Conservation (phyloP, 139 green algal genomes). For the Raphidocelis subcapitata region DNA sequence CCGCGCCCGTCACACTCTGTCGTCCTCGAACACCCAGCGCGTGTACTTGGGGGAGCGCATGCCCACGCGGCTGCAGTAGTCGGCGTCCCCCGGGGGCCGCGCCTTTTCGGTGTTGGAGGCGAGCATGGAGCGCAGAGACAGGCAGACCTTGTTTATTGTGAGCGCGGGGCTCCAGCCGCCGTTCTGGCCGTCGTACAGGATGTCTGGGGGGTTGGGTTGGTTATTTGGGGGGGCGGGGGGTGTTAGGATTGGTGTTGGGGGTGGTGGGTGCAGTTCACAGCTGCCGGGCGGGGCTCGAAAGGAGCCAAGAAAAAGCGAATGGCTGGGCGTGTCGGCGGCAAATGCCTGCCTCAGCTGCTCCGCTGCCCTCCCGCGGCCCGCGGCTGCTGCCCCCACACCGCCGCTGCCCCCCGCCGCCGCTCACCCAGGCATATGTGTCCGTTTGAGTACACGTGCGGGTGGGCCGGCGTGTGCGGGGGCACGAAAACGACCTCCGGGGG, state of each 20-base stretch:
- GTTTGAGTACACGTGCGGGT: constrained; percentile 91
- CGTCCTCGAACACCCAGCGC: constrained; percentile 73
- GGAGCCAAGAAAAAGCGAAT: too few species aligned
- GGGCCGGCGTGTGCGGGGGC: constrained; percentile 55
- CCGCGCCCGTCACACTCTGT: constrained; percentile 63
- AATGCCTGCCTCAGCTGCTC: too few species aligned
- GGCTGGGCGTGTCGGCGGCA: too few species aligned
- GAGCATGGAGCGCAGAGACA: constrained; percentile 85
- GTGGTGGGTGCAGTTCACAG: background rate
- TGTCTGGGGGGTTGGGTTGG: constrained; percentile 83
- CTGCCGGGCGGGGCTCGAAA: too few species aligned
- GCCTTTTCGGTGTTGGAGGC: constrained; percentile 75
- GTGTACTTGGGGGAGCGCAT: constrained; percentile 71
- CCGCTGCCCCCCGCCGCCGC: too few species aligned
- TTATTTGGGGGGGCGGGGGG: background rate
- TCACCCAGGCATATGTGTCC: constrained; percentile 49
- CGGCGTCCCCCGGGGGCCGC: constrained; percentile 61
- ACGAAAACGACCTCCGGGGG: constrained; percentile 83
- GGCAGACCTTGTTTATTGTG: constrained; percentile 80
- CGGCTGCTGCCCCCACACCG: background rate
- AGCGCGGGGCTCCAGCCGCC: constrained; percentile 88
- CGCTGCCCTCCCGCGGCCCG: background rate
- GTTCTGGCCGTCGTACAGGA: constrained; percentile 78
- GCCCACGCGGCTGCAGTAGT: constrained; percentile 66
- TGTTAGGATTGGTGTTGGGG: too few species aligned